A percentile compares a stretch with the other conserved stretches of the same genome.
Evolutionary conservation across 2,329 filamentous ascomycete genomes (phyloP).

Genomic region (Macroventuria anomochaeta): DNA sequence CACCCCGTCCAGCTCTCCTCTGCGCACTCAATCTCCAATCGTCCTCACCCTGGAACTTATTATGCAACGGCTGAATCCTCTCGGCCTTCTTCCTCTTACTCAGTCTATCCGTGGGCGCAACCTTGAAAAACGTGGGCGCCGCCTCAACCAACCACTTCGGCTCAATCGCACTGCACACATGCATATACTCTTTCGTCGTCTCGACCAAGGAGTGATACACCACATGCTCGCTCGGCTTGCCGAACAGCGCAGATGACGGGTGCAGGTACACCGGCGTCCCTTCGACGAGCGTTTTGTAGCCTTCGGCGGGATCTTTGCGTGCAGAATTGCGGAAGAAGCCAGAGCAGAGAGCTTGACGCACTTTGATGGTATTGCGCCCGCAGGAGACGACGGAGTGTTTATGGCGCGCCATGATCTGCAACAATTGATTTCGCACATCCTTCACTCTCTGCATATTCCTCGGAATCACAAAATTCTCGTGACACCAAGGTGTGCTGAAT

Average conservation of each 20-base stretch:
- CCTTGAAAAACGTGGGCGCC: slow-evolving; percentile 99
- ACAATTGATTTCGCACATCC: slow-evolving; percentile 89
- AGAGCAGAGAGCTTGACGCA: slow-evolving; percentile 85
- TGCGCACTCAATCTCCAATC: slow-evolving; percentile 95
- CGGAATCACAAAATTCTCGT: slow-evolving; percentile 96
- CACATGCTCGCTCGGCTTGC: slow-evolving; percentile 95
- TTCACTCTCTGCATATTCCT: slow-evolving; percentile 86
- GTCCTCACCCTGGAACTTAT: slow-evolving; percentile 88
- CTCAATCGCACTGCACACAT: slow-evolving; percentile 89
- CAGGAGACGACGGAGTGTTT: slow-evolving; percentile 82
- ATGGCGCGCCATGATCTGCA: slow-evolving; percentile 93
- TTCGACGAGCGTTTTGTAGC: slow-evolving; percentile 97
- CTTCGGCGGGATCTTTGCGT: slow-evolving; percentile 93
- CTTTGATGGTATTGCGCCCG: slow-evolving; percentile 83
- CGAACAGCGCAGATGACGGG: slow-evolving; percentile 88
- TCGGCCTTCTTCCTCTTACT: slow-evolving; percentile 94
- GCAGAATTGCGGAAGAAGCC: slow-evolving; percentile 97
- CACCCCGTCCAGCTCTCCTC: slow-evolving; percentile 80
- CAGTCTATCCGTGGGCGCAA: slow-evolving; percentile 83
- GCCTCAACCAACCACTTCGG: slow-evolving; percentile 93
- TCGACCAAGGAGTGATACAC: slow-evolving; percentile 91
- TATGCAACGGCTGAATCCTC: slow-evolving; percentile 92
- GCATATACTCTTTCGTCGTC: slow-evolving; percentile 98
- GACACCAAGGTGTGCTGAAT: slow-evolving; percentile 89
- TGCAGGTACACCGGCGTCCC: slow-evolving; percentile 95